Percentiles rank a stretch among this genome's conserved stretches.
Conservation (phyloP, 306 rosid genomes). For the Crataegus laevigata region DNA sequence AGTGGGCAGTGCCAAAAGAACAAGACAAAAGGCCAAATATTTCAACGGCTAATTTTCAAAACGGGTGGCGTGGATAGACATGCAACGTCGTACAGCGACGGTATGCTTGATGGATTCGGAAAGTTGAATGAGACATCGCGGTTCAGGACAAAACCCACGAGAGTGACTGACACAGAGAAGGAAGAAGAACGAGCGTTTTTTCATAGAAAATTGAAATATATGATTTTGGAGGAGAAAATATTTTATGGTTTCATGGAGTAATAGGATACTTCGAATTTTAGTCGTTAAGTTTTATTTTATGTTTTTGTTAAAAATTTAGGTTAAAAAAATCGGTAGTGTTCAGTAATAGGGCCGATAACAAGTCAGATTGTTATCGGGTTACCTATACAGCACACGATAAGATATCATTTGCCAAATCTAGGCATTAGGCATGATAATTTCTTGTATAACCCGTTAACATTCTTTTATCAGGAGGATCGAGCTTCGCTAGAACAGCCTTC, state of each 20-base stretch:
- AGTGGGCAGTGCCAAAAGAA: background rate
- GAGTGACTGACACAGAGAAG: background rate
- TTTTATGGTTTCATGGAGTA: too few relatives aligned
- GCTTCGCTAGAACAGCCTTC: background rate
- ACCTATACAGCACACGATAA: too few relatives aligned
- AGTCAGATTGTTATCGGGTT: too few relatives aligned
- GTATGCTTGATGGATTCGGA: slow-evolving; percentile 12
- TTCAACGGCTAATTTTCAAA: slow-evolving; percentile 9
- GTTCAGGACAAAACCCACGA: slow-evolving; percentile 19
- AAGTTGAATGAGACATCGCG: slow-evolving; percentile 20
- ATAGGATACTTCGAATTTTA: too few relatives aligned
- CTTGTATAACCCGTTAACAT: background rate
- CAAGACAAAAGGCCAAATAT: background rate
- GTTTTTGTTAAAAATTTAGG: background rate
- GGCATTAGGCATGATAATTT: too few relatives aligned
- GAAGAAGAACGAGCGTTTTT: background rate
- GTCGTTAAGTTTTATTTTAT: background rate
- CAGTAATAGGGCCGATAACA: too few relatives aligned
- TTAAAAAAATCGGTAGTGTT: too few relatives aligned
- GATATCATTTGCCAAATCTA: too few relatives aligned
- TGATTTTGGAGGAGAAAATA: background rate
- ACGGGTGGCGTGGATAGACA: slow-evolving; percentile 19
- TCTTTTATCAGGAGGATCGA: background rate
- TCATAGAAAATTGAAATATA: background rate
- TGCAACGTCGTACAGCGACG: slow-evolving; percentile 12